Percentiles rank a stretch among this genome's conserved stretches.
Evolutionary conservation across 257 asterid species (phyloP).

Genomic region (Fraxinus quadrangulata): DNA sequence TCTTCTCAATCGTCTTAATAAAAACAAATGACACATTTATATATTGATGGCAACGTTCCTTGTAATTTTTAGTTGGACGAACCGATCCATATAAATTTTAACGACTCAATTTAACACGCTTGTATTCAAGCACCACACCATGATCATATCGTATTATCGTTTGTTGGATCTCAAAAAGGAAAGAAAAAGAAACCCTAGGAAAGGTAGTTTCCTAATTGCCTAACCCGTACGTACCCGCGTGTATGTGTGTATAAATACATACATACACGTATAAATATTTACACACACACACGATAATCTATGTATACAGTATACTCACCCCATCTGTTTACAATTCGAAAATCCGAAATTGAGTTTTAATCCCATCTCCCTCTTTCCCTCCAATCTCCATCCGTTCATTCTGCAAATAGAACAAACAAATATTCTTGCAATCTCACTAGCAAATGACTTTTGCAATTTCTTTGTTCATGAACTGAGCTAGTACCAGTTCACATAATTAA

Average conservation of each 20-base stretch:
- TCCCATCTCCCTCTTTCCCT: background rate
- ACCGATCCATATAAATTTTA: too few species aligned
- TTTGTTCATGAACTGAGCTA: background rate
- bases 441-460: constrained; percentile 18
- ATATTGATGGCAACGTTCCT: too few species aligned
- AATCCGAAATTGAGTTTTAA: background rate
- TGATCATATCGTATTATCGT: too few species aligned
- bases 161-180: too few species aligned
- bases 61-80: too few species aligned
- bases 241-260: too few species aligned
- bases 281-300: background rate
- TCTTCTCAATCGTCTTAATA: too few species aligned
- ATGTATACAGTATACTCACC: background rate
- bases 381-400: constrained; percentile 7
- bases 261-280: background rate
- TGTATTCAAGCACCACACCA: too few species aligned
- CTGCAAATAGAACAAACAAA: constrained; percentile 8
- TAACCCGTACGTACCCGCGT: background rate
- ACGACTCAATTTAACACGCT: too few species aligned
- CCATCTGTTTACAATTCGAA: background rate
- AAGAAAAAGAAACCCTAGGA: background rate
- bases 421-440: background rate
- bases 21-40: too few species aligned
- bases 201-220: background rate
- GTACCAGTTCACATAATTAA: constrained; percentile 22